Conservation (phyloP, 306 rosid genomes). For the Acacia crassicarpa region DNA sequence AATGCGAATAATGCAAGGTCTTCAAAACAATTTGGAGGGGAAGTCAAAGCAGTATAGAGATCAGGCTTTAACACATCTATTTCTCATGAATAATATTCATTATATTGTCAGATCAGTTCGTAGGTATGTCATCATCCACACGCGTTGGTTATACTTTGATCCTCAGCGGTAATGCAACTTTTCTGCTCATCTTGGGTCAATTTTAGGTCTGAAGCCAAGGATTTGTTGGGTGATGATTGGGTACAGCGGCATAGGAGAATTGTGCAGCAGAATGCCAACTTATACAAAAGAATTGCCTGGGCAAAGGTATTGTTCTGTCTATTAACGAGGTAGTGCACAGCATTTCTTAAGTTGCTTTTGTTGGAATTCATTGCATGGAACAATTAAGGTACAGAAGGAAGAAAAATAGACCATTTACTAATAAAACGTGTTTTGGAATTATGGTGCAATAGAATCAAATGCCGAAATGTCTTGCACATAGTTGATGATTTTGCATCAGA, state of each 20-base stretch:
- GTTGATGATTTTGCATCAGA: not conserved
- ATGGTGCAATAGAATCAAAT: not conserved
- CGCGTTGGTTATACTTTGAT: conserved; percentile 13
- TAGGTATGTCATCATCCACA: conserved; percentile 51
- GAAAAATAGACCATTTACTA: not conserved
- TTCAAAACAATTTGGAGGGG: conserved; percentile 91
- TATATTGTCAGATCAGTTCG: conserved; percentile 95
- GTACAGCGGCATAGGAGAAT: conserved; percentile 88
- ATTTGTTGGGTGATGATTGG: conserved; percentile 98
- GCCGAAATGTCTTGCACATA: not conserved
- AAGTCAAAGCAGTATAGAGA: conserved; percentile 96
- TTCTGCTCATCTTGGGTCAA: conserved; percentile 15
- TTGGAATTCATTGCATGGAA: not conserved
- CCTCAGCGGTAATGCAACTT: conserved; percentile 2
- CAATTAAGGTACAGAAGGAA: not conserved
- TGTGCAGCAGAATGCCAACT: conserved; percentile 98
- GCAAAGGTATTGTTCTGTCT: conserved; percentile 58
- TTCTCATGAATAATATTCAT: conserved; percentile 98
- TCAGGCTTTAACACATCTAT: conserved; percentile 76
- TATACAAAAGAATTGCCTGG: conserved; percentile 93
- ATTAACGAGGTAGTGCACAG: no score
- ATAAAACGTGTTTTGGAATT: not conserved
- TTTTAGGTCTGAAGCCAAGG: conserved; percentile 97
- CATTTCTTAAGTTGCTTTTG: not conserved
- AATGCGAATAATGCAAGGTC: conserved; percentile 93